A percentile compares a stretch with the other conserved stretches of the same genome.
phyloP scores from a whole-genome alignment of 306 rosid species.

The Cicer arietinum region DNA sequence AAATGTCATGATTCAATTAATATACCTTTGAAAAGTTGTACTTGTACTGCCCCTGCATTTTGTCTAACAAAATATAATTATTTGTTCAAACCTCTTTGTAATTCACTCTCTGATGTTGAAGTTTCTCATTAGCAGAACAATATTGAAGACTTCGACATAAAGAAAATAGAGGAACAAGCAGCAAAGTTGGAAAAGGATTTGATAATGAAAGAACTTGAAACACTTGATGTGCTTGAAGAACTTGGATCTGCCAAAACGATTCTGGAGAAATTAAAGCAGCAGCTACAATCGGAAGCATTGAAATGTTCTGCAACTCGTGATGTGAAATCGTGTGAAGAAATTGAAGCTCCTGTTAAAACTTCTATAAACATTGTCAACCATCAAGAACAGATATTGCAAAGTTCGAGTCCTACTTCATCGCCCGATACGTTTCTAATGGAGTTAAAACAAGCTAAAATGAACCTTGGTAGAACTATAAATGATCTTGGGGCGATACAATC shows the following conservation, averaged over 20 bases:
- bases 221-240: slow-evolving; percentile 95
- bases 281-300: slow-evolving; percentile 76
- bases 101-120: slow-evolving; percentile 45
- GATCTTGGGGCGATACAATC: slow-evolving; percentile 85
- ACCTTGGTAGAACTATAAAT: slow-evolving; percentile 79
- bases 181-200: slow-evolving; percentile 94
- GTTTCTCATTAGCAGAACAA: slow-evolving; percentile 61
- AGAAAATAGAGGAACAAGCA: slow-evolving; percentile 90
- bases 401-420: slow-evolving; percentile 54
- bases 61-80: background rate
- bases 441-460: slow-evolving; percentile 77
- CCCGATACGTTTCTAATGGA: slow-evolving; percentile 75
- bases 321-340: slow-evolving; percentile 44
- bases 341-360: slow-evolving; percentile 50
- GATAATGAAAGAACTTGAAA: slow-evolving; percentile 92
- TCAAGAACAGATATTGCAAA: slow-evolving; percentile 51
- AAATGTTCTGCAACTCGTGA: slow-evolving; percentile 57
- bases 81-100: background rate
- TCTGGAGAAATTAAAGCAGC: slow-evolving; percentile 81
- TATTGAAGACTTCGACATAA: slow-evolving; percentile 74
- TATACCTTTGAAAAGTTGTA: too few species aligned
- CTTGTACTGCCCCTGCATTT: too few species aligned
- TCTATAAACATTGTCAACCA: slow-evolving; percentile 35
- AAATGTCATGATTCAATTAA: too few species aligned
- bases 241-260: slow-evolving; percentile 82